phyloP scores from a whole-genome alignment of 345 rosid species.

The Aurinia saxatilis region DNA sequence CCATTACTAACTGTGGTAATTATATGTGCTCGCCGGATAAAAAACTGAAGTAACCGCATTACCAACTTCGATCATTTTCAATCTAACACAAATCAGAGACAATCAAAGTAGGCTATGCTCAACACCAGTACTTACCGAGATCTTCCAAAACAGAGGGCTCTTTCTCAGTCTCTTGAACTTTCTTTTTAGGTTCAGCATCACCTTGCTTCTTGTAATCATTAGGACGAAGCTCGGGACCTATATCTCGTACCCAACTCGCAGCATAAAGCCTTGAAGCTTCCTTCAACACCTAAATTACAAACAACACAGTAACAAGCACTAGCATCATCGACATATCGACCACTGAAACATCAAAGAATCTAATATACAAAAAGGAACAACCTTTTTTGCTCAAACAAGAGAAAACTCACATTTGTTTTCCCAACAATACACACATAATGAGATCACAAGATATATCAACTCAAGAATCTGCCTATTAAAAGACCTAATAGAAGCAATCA shows the following conservation, averaged over 20 bases:
- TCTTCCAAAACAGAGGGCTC: constrained; percentile 79
- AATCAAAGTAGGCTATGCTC: neutral
- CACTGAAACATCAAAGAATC: too few relatives aligned
- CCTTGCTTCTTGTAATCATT: constrained; percentile 61
- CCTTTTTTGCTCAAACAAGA: too few relatives aligned
- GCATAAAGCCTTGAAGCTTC: constrained; percentile 90
- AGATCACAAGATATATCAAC: too few relatives aligned
- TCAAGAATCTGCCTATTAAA: too few relatives aligned
- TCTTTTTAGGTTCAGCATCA: constrained; percentile 36
- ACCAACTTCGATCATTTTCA: neutral
- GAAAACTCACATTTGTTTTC: too few relatives aligned
- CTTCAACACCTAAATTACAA: constrained; percentile 55
- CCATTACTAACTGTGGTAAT: neutral
- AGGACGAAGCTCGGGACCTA: constrained; percentile 93
- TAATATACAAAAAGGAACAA: too few relatives aligned
- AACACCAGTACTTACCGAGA: constrained; percentile 47
- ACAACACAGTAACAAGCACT: too few relatives aligned
- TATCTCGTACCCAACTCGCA: constrained; percentile 91
- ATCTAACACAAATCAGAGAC: neutral
- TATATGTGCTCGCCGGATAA: neutral
- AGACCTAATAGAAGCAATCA: too few relatives aligned
- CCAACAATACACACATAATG: too few relatives aligned
- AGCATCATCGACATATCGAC: too few relatives aligned
- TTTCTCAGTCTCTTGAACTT: constrained; percentile 29
- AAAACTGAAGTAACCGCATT: neutral